phyloP scores from a whole-genome alignment of 345 rosid species.

The Conringia planisiliqua region DNA sequence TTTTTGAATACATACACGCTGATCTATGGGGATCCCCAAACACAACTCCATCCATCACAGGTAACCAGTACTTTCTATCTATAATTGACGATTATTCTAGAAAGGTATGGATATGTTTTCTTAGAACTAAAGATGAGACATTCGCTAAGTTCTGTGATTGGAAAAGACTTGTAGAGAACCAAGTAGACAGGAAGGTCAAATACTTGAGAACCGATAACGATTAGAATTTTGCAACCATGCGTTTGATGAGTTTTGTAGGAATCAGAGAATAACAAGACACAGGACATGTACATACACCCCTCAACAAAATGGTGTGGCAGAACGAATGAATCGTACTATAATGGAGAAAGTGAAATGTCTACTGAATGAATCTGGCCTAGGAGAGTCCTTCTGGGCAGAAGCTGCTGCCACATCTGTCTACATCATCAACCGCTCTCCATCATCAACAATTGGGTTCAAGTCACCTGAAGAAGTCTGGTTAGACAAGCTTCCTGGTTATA shows the following conservation, averaged over 20 bases:
- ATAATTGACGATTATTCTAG: not conserved
- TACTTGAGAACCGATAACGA: not conserved
- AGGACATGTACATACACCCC: not conserved
- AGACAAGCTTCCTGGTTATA: not conserved
- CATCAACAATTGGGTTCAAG: not conserved
- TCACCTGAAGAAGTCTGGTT: not conserved
- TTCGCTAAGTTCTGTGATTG: not conserved
- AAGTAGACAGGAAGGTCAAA: not conserved
- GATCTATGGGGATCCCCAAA: not conserved
- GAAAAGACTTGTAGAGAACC: not conserved
- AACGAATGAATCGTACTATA: not conserved
- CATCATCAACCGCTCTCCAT: not conserved
- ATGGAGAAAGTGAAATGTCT: not conserved
- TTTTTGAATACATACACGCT: not conserved
- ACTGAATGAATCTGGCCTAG: not conserved
- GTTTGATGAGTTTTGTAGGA: not conserved
- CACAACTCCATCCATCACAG: not conserved
- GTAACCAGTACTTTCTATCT: not conserved
- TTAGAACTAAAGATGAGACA: not conserved
- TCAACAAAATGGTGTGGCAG: not conserved
- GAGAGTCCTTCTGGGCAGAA: not conserved
- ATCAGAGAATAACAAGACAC: not conserved
- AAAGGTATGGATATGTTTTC: not conserved
- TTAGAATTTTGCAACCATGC: not conserved
- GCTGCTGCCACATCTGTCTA: not conserved